Percentiles rank a stretch among this genome's conserved stretches.
phyloP scores from a whole-genome alignment of 176 grass and related monocot species.

The Typha latifolia region DNA sequence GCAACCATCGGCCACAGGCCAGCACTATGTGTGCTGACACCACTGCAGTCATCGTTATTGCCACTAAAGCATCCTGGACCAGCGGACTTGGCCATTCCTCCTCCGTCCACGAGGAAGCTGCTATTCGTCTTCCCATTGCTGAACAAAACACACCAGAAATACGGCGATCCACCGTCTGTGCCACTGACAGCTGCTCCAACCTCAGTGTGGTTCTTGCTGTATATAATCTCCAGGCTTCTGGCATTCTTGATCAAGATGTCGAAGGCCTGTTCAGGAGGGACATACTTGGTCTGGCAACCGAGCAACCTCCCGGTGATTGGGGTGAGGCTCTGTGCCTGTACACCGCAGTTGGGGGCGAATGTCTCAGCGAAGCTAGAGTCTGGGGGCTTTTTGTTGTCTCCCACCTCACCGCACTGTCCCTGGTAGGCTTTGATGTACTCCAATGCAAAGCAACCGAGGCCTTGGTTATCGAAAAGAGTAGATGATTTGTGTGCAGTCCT shows the following conservation, averaged over 20 bases:
- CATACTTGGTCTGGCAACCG: conserved; percentile 64
- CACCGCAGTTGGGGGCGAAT: conserved; percentile 72
- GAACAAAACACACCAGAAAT: conserved; percentile 90
- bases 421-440: conserved; percentile 83
- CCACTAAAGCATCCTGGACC: conserved; percentile 77
- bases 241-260: conserved; percentile 46
- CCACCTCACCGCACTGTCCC: conserved; percentile 57
- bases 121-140: conserved; percentile 54
- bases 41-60: conserved; percentile 60
- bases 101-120: conserved; percentile 65
- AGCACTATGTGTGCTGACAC: conserved; percentile 7
- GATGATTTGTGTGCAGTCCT: conserved; percentile 64
- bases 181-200: conserved; percentile 61
- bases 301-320: conserved; percentile 75
- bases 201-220: conserved; percentile 72
- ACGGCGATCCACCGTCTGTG: conserved; percentile 39
- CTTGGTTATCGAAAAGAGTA: conserved; percentile 51
- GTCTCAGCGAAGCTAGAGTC: conserved; percentile 55
- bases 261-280: conserved; percentile 35
- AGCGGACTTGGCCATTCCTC: conserved; percentile 50
- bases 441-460: conserved; percentile 79
- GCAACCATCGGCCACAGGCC: conserved; percentile 14
- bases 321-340: conserved; percentile 44
- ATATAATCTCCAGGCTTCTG: conserved; percentile 42
- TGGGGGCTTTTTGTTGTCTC: conserved; percentile 48